Evolutionary conservation across 345 rosid genomes (phyloP), one percentile per base, ranked within the genome.

Genomic region (Pseudoturritis turrita): DNA sequence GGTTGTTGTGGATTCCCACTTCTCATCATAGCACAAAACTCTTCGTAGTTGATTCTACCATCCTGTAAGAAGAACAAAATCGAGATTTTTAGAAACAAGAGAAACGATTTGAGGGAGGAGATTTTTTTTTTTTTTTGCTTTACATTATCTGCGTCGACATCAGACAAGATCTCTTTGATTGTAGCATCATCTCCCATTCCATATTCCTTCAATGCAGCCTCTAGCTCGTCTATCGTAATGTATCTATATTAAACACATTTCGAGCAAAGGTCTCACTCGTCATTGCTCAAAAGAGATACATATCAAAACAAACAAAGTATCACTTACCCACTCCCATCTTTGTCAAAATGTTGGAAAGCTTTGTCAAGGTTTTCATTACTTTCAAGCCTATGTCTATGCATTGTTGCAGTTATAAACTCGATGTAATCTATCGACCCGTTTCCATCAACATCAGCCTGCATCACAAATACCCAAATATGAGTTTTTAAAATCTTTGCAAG

Each of bases 391-490:
- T 90, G 85, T 77, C 85, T 89, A 72, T 90, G 96, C 98, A 93
- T 88, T 40, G 97, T 90, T 1, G 94, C 94, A 14, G 98, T 80
- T 36, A 90, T 84, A 44, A 93, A 93, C 77, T 90, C 97, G 7
- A 86, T 87, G 82, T 90, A 88, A 70, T 93, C 96, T 4, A 93
- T 93, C 2, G 81, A 72, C 22, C 96, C 97, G 65, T 93, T 87
- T 60, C 94, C 96, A 80, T 93, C 97, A 62, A 87, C 92, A 80
- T 90, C 97, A 77, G 96, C 96, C 97, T 90, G 82, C 29, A 15
- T 58, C 36, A 40, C 10, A 55, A 57, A 47, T n/a, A 15, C n/a
- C 49, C 13, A 1, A 17, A 31, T 29, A 22, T 28, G 18, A 64
- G 53, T 33, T 23, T 14, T 21, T 11, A 14, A 44, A 36, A 33